phyloP scores from a whole-genome alignment of 2,329 filamentous ascomycete genomes.

The Chrysosporium queenslandicum region DNA sequence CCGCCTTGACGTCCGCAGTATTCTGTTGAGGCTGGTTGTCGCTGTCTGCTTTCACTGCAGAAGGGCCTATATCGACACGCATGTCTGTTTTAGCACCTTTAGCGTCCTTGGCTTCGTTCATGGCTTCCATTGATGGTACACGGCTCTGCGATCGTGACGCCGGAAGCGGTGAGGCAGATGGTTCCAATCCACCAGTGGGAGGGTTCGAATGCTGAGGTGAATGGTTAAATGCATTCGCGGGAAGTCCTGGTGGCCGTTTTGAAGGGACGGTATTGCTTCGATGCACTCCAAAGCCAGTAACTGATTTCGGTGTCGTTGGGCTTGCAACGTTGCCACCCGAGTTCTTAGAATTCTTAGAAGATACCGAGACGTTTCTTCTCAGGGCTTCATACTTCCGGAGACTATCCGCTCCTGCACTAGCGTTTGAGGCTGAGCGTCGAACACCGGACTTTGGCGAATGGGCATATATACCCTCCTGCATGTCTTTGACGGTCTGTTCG shows the following conservation, averaged over 20 bases:
- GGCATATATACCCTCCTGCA: slow-evolving; percentile 52
- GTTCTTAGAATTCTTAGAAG: slow-evolving; percentile 77
- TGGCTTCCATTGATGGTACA: slow-evolving; percentile 19
- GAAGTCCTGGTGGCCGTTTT: slow-evolving; percentile 50
- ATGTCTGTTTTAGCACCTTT: slow-evolving; percentile 8
- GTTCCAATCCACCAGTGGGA: slow-evolving; percentile 29
- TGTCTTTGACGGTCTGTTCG: slow-evolving; percentile 58
- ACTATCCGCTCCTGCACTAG: slow-evolving; percentile 80
- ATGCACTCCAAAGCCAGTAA: slow-evolving; percentile 47
- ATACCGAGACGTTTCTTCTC: slow-evolving; percentile 81
- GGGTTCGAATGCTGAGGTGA: slow-evolving; percentile 31
- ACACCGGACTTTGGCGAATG: slow-evolving; percentile 43
- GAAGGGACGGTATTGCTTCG: slow-evolving; percentile 89
- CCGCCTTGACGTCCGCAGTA: slow-evolving; percentile 17
- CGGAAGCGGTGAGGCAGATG: slow-evolving; percentile 21
- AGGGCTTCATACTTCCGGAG: slow-evolving; percentile 64
- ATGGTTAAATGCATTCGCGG: slow-evolving; percentile 11
- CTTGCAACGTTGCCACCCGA: slow-evolving; percentile 55
- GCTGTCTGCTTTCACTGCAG: not conserved
- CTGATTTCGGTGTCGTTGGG: slow-evolving; percentile 51
- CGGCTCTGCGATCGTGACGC: slow-evolving; percentile 26
- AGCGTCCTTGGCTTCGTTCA: slow-evolving; percentile 10
- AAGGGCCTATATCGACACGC: slow-evolving; percentile 2
- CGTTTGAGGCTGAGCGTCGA: slow-evolving; percentile 70
- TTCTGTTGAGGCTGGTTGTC: slow-evolving; percentile 1